These are phyloP conservation scores for Diatrype stigma DNA, from an alignment of 2,329 filamentous ascomycete genomes.

Conservation along the genomic window DNA sequence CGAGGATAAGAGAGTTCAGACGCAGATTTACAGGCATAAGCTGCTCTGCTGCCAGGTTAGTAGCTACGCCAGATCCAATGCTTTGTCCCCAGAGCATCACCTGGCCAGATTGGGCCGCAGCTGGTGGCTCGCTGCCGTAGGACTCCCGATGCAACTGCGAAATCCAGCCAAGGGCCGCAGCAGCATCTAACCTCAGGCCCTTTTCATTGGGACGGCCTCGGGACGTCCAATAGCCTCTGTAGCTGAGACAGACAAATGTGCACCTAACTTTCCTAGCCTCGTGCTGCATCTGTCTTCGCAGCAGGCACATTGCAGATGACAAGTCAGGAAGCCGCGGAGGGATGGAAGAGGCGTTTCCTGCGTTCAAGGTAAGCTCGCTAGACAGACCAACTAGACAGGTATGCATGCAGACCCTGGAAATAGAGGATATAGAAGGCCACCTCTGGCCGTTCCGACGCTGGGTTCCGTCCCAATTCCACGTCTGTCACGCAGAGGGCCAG, in stretches of 20 bases:
- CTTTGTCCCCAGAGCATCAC: conserved; percentile 74
- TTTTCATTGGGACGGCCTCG: conserved; percentile 64
- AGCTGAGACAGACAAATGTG: conserved; percentile 53
- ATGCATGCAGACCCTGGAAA: conserved; percentile 45
- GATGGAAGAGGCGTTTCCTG: conserved; percentile 57
- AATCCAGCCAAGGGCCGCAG: conserved; percentile 62
- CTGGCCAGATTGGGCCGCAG: conserved; percentile 15
- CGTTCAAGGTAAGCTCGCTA: conserved; percentile 16
- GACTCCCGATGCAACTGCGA: conserved; percentile 34
- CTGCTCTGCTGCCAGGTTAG: conserved; percentile 49
- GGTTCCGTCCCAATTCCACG: conserved; percentile 23
- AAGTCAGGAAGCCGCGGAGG: conserved; percentile 54
- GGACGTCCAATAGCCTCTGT: conserved; percentile 77
- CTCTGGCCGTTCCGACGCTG: conserved; percentile 9
- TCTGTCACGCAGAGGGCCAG: conserved; percentile 57
- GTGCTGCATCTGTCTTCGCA: conserved; percentile 35
- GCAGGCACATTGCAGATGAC: conserved; percentile 46
- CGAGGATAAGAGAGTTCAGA: conserved; percentile 56
- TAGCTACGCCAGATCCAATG: conserved; percentile 69
- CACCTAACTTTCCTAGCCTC: conserved; percentile 29
- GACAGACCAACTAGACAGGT: conserved; percentile 8
- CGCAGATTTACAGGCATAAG: conserved; percentile 33
- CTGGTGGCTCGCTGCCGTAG: conserved; percentile 2
- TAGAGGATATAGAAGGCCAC: conserved; percentile 51
- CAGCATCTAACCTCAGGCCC: conserved; percentile 66